phyloP scores from a whole-genome alignment of 495 filamentous ascomycete species.

The Xylaria acuta region DNA sequence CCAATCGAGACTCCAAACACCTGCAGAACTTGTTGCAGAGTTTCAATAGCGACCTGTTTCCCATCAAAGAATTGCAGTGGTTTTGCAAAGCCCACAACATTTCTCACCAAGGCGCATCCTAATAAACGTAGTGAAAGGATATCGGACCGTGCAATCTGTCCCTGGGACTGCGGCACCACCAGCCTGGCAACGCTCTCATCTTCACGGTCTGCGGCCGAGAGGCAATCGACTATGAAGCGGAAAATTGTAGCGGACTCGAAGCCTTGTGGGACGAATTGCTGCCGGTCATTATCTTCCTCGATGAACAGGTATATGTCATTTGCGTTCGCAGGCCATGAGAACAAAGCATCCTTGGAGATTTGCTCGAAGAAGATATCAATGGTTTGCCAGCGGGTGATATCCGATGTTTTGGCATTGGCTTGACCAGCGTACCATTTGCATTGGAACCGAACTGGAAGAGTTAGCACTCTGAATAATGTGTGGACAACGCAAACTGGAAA shows the following conservation, averaged over 20 bases:
- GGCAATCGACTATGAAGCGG: constrained; percentile 4
- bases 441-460: constrained; percentile 1
- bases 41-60: background rate
- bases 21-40: background rate
- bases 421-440: background rate
- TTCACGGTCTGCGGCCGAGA: background rate
- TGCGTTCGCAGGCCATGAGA: constrained; percentile 4
- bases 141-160: background rate
- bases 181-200: constrained; percentile 3
- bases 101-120: background rate
- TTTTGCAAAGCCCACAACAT: background rate
- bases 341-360: background rate
- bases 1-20: background rate
- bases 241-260: background rate
- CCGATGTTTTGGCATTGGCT: constrained; percentile 2
- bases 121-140: background rate
- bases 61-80: constrained; percentile 1
- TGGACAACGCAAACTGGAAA: background rate
- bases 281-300: background rate
- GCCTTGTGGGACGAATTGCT: constrained; percentile 1
- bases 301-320: background rate
- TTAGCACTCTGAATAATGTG: background rate
- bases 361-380: background rate
- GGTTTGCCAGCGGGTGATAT: background rate
- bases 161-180: background rate